Base-by-base conservation (phyloP, 208 protist genomes). In the Crithidia brevicula region DNA sequence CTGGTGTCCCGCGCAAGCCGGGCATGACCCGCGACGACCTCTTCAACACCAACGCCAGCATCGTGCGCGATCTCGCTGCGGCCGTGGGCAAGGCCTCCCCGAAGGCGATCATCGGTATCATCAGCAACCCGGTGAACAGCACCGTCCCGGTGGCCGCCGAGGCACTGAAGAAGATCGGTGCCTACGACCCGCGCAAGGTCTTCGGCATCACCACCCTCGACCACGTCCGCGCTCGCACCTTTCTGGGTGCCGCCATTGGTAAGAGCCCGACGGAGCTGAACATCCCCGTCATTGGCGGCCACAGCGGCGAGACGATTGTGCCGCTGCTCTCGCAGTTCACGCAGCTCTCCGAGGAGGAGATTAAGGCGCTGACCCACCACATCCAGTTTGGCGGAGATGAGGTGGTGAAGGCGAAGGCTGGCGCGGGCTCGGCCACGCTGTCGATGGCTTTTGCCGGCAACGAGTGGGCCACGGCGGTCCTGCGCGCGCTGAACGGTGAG, bases 21-120 rank as follows among this genome's bases (percentile, higher is more conserved):
- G 94, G 92, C 53, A 99, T 98, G 97, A 97, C 92, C 52, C 93
- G 97, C 57, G 95, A 99, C 54, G 97, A 98, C 74, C 92, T 98
- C 63, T 99, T 99, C 82, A 96, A 97, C 81, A 96, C 85, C n/a
- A 99, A 98, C 86, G 94, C 95, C 40, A 59, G 76, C 63, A 97
- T 98, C 68, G 88, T 98, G 28, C 78, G 81, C 36, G 86, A 82
- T 46, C 83, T 99, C 25, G 91, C 88, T 34, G 69, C 91, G 25
- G 85, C 85, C 11, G 86, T 88, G 54, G 95, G 85, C 50, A 83
- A 83, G 75, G 45, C 69, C 33, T 95, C 92, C 74, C 97, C 97
- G 34, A 94, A 98, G 71, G 88, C 92, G 28, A 63, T 91, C 54
- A 86, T 98, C 47, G 84, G 81, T 61, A 85, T 99, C 75, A 94